Conservation (phyloP, 805 yeast genomes). For the Hermanozyma aechmeae region DNA sequence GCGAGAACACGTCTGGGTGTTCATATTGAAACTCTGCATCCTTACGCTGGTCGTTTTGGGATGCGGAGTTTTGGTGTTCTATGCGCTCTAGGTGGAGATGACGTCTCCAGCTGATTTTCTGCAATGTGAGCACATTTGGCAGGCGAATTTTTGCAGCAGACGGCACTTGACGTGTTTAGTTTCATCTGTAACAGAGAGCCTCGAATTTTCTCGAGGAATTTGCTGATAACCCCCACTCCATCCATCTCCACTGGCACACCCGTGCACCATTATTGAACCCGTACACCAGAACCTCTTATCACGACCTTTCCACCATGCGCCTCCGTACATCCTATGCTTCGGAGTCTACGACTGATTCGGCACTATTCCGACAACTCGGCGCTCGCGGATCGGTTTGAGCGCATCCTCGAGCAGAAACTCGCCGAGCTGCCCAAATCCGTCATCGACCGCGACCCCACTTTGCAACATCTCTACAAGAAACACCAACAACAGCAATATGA, state of each 20-base stretch:
- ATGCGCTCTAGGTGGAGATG: too few species aligned
- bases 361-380: background rate
- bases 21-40: constrained; percentile 20
- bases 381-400: constrained; percentile 1
- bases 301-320: background rate
- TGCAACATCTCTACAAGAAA: background rate
- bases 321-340: background rate
- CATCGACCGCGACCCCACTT: background rate
- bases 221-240: background rate
- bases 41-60: constrained; percentile 22
- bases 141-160: too few species aligned
- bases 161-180: too few species aligned
- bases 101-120: too few species aligned
- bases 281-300: background rate
- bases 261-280: background rate
- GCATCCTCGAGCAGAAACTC: background rate
- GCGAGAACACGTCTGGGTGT: constrained; percentile 22
- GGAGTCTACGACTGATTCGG: background rate
- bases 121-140: too few species aligned
- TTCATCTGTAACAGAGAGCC: background rate
- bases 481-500: background rate
- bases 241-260: background rate
- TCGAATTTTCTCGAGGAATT: background rate
- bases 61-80: constrained; percentile 25
- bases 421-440: background rate